Percentiles rank a stretch among this genome's conserved stretches.
Conservation (phyloP, 2,329 filamentous ascomycete genomes). For the Peltaster fructicola region DNA sequence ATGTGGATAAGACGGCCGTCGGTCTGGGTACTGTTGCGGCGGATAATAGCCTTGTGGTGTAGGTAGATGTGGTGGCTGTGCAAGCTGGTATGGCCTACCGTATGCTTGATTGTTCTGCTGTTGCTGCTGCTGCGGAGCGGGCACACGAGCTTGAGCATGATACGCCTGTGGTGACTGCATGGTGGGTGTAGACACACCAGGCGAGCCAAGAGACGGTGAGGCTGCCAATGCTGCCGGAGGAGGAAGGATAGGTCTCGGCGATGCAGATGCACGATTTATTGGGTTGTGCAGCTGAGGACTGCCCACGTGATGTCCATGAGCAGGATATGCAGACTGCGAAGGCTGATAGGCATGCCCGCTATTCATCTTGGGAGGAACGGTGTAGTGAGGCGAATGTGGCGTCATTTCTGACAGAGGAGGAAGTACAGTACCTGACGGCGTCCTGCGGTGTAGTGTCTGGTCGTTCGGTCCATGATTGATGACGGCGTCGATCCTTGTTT, state of each 20-base stretch:
- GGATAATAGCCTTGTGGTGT: conserved; percentile 18
- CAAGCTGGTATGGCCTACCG: conserved; percentile 3
- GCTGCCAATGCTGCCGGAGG: conserved; percentile 21
- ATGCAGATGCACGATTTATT: conserved; percentile 16
- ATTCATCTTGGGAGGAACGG: conserved; percentile 12
- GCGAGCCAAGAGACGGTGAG: too few relatives aligned
- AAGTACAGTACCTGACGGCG: conserved; percentile 16
- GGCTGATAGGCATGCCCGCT: conserved; percentile 14
- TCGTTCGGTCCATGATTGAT: conserved; percentile 18
- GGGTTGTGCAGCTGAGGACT: conserved; percentile 18
- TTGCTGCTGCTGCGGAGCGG: conserved; percentile 6
- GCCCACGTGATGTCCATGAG: conserved; percentile 12
- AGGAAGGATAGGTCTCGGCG: conserved; percentile 21
- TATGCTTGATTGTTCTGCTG: conserved; percentile 15
- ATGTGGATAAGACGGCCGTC: conserved; percentile 13
- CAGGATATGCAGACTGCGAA: conserved; percentile 19
- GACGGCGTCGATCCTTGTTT: conserved; percentile 19
- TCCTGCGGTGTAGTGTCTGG: conserved; percentile 10
- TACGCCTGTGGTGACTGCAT: too few relatives aligned
- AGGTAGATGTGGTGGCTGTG: conserved; percentile 11
- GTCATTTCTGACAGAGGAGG: conserved; percentile 20
- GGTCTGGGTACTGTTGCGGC: conserved; percentile 12
- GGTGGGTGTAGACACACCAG: too few relatives aligned
- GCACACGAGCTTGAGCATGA: too few relatives aligned
- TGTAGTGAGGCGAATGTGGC: conserved; percentile 16